Evolutionary conservation across 2,329 filamentous ascomycete species (phyloP), one percentile per base, ranked within the genome.

Genomic region (Teratosphaeria zuluensis): DNA sequence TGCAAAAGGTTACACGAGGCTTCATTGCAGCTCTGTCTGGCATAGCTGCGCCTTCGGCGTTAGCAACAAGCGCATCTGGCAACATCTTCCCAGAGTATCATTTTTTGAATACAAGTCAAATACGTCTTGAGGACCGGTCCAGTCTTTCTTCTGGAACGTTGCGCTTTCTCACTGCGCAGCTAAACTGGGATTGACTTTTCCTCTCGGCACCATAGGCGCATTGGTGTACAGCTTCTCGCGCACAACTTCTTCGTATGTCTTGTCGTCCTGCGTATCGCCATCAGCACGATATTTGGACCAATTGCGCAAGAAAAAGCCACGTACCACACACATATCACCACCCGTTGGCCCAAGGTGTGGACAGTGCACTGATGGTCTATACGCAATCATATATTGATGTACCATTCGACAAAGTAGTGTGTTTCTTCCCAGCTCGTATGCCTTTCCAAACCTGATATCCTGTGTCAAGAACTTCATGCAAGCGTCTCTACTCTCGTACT

Each of bases 301-400:
- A 3, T 38, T 16, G 24, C 24, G 24, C 24, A 28, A 28, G 24
- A 28, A 28, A 4, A 4, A 4, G 4, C 24, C 24, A 28, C 35
- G n/a, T 42, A 42, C 56, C 21, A 30, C 52, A 21, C 56, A 58
- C 51, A 42, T 54, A 11, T 52, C 56, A 14, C 56, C 56, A 38
- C 56, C 56, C 16, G 31, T 19, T 11, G 52, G 51, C 6, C 56
- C 56, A 31, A 58, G 53, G 21, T 58, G 56, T 9, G 56, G 56
- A 31, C 56, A 58, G 52, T 58, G 56, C 6, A 54, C 52, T 24
- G 14, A 14, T 5, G 56, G 56, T n/a, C 56, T 38, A 12, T 30
- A 30, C 9, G 52, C 51, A n/a, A 58, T 31, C 51, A 58, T 58
- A 28, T 58, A 54, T 30, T 54, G 56, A 28, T 57, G 56, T 8